Percentiles rank a stretch among this genome's conserved stretches.
Evolutionary conservation across 306 rosid species (phyloP).

Genomic region (Castanopsis chinensis): DNA sequence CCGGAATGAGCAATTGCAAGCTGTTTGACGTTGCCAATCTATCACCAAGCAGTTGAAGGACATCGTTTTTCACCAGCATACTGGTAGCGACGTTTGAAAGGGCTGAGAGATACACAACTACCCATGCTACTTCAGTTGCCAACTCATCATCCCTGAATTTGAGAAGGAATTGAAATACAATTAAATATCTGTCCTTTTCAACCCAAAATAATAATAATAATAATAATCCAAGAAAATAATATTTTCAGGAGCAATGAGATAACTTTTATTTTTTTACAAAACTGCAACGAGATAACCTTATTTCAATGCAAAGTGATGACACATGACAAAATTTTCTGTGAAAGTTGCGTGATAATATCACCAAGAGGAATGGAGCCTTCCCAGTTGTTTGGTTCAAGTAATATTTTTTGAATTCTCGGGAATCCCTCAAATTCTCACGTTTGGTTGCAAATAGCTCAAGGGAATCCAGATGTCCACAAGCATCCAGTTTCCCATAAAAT

Average conservation of each 20-base stretch:
- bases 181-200: neutral
- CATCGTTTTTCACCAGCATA: slow-evolving; percentile 73
- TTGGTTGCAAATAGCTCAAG: no score
- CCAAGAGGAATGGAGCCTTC: neutral
- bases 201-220: neutral
- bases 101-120: slow-evolving; percentile 87
- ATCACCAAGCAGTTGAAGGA: slow-evolving; percentile 74
- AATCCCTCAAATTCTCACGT: no score
- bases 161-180: slow-evolving; percentile 8
- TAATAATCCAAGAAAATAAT: neutral
- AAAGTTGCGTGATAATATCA: neutral
- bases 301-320: neutral
- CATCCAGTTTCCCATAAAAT: no score
- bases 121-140: slow-evolving; percentile 98
- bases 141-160: slow-evolving; percentile 84
- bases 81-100: slow-evolving; percentile 80
- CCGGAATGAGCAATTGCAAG: slow-evolving; percentile 91
- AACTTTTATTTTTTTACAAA: neutral
- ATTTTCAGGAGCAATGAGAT: neutral
- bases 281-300: no score
- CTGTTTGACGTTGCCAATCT: slow-evolving; percentile 73
- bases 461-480: no score
- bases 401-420: no score
- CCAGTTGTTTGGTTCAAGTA: no score
- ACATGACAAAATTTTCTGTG: neutral